Evolutionary conservation across 2,329 filamentous ascomycete genomes (phyloP).

Genomic region (Amauroascus niger): DNA sequence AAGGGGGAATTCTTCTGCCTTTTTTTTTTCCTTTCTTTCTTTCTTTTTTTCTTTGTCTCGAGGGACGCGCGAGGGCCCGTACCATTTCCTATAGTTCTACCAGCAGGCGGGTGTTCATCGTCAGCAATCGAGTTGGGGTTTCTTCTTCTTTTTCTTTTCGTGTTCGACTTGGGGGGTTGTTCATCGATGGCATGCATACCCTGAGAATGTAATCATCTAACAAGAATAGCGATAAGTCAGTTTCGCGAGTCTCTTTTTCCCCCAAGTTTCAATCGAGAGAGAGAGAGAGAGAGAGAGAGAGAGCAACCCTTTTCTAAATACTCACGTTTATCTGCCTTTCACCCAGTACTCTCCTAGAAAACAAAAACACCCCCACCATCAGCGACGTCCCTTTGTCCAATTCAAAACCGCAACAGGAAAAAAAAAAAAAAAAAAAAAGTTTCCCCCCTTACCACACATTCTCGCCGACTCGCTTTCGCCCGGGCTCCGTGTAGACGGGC

Average conservation of each 20-base stretch:
- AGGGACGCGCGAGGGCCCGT: slow-evolving; percentile 7
- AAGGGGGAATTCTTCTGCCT: background rate
- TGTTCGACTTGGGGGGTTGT: background rate
- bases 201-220: slow-evolving; percentile 41
- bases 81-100: slow-evolving; percentile 36
- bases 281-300: no score
- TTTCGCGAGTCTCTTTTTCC: background rate
- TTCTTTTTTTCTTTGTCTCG: no score
- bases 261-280: no score
- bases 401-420: no score
- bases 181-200: slow-evolving; percentile 22
- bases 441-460: slow-evolving; percentile 19
- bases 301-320: background rate
- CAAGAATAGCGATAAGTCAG: background rate
- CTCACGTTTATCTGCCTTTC: slow-evolving; percentile 35
- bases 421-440: no score
- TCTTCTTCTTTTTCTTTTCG: background rate
- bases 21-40: no score
- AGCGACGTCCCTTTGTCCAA: no score
- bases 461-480: slow-evolving; percentile 14
- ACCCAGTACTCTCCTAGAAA: slow-evolving; percentile 32
- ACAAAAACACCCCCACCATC: no score
- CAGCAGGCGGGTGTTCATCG: background rate
- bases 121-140: background rate
- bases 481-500: slow-evolving; percentile 13